Evolutionary conservation across 345 rosid species (phyloP).

Genomic region (Arabis hirsuta): DNA sequence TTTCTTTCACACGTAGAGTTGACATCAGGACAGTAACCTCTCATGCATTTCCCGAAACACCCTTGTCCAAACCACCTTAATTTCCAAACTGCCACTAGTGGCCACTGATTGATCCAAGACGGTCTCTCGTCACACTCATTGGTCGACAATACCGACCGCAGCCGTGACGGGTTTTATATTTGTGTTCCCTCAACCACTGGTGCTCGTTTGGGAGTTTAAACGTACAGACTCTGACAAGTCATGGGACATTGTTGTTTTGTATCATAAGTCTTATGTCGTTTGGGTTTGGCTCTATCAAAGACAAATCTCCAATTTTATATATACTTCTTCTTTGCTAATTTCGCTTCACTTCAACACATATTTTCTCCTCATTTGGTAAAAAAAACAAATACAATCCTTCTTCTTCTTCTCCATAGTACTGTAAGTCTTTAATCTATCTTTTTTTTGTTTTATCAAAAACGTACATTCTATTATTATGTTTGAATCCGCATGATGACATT

Average conservation of each 20-base stretch:
- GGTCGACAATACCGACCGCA: conserved; percentile 50
- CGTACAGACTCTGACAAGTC: conserved; percentile 44
- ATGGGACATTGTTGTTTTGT: conserved; percentile 42
- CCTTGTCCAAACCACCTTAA: conserved; percentile 10
- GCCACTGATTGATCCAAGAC: conserved; percentile 57
- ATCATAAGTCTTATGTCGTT: conserved; percentile 31
- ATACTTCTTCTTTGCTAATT: conserved; percentile 25
- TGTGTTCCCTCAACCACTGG: conserved; percentile 45
- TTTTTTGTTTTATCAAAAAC: not conserved
- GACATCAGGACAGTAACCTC: conserved; percentile 50
- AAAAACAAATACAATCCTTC: conserved; percentile 36
- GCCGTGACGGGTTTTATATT: conserved; percentile 38
- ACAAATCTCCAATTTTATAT: conserved; percentile 13
- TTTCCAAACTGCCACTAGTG: conserved; percentile 43
- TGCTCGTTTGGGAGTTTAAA: conserved; percentile 42
- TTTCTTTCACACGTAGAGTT: conserved; percentile 53
- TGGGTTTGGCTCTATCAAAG: conserved; percentile 27
- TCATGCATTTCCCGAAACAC: conserved; percentile 28
- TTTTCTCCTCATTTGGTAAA: conserved; percentile 33
- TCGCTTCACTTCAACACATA: conserved; percentile 8
- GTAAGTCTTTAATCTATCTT: conserved; percentile 15
- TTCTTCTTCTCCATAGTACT: conserved; percentile 3
- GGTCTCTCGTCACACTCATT: conserved; percentile 48
- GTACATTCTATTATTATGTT: not conserved
- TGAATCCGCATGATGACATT: not conserved